Evolutionary conservation across 495 filamentous ascomycete species (phyloP).

Genomic region (Neurospora discreta): DNA sequence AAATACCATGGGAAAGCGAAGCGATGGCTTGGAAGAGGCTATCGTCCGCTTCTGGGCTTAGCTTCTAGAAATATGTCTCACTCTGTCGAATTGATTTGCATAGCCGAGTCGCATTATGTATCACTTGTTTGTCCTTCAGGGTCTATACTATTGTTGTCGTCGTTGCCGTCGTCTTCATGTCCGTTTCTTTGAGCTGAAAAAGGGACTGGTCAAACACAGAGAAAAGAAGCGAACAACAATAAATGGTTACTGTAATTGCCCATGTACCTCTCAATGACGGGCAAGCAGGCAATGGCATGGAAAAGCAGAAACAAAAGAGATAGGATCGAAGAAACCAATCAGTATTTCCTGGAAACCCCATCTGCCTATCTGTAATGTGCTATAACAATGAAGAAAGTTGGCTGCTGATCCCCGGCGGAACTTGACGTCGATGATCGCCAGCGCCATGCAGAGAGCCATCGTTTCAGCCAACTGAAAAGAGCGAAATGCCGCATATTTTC

Average conservation of each 20-base stretch:
- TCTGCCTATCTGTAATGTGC: background rate
- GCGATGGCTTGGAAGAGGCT: background rate
- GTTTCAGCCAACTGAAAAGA: slow-evolving; percentile 6
- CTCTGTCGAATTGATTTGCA: background rate
- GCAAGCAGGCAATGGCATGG: background rate
- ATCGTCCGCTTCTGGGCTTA: background rate
- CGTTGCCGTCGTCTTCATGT: background rate
- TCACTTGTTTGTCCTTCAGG: background rate
- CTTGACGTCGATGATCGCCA: slow-evolving; percentile 15
- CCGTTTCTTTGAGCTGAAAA: background rate
- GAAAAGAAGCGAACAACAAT: background rate
- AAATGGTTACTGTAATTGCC: background rate
- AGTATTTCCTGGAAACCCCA: background rate
- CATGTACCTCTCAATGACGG: background rate
- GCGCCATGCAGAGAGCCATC: slow-evolving; percentile 14
- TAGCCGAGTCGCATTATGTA: background rate
- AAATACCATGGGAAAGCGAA: background rate
- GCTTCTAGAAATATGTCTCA: background rate
- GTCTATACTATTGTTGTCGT: background rate
- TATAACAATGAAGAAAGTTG: background rate
- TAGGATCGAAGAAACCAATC: background rate
- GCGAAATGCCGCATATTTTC: background rate
- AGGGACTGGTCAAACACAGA: background rate
- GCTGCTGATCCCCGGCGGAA: background rate
- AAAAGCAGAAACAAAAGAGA: background rate